Base-by-base conservation (phyloP, 345 rosid genomes). In the Pistacia atlantica region DNA sequence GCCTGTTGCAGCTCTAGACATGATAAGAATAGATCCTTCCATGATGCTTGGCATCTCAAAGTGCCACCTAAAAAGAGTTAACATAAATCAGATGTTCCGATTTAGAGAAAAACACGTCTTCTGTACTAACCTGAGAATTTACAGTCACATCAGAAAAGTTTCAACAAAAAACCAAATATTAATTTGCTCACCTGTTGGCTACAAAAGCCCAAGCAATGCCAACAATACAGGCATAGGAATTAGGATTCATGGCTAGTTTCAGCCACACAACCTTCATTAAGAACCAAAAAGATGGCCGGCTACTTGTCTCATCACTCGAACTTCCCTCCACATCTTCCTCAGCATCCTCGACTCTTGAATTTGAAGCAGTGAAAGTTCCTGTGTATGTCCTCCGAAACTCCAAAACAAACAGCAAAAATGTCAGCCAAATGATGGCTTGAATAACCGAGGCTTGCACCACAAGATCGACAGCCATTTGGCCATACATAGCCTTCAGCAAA, bases 1-100 rank as follows among this genome's bases (percentile, higher is more conserved):
- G 79, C 99, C 97, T 17, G 91, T 89, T 49, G 97, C 98, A 73
- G 97, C 97, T 81, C 76, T 93, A n/a, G 99, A 92, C 91, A 95
- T 84, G 58, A 93, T 90, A 76, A 84, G 73, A 49, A 93, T 81
- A 2, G 96, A 93, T 48, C 88, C 97, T 42, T 92, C 96, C 72
- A 95, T 45, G 14, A 95, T 87, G 80, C 86, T 87, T 11, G 99
- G 98, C 98, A 93, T 90, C 82, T 76, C 83, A 33, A 93, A 58
- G 84, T 90, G 88, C 90, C 93, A 92, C 91, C 98, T 95, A 49
- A 64, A 72, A 61, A 14, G 6, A 42, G 45, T 25, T 25, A 22
- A 25, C 25, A 25, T 25, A 25, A 25, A 31, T 31, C 33, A 31
- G 33, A 31, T 31, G 33, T 31, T 31, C 33, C 33, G 33, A 31